Evolutionary conservation across 495 filamentous ascomycete species (phyloP), one percentile per base, ranked within the genome.

Genomic region (Haplographium delicatum): DNA sequence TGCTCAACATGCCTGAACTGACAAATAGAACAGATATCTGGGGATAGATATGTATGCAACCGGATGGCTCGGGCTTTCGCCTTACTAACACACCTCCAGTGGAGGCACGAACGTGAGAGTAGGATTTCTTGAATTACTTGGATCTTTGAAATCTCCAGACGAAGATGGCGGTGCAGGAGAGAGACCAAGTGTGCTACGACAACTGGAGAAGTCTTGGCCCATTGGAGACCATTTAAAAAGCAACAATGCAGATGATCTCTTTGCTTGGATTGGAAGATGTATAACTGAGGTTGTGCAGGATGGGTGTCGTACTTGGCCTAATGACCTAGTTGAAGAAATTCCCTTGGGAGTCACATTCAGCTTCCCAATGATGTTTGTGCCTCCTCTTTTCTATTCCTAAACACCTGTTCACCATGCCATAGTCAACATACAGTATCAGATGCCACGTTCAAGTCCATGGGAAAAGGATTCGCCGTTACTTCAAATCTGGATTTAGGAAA

Each of bases 281-380:
- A 86, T 91, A 45, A 83, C 81, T 8, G 74, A 87, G 48, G 84
- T 91, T 11, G 82, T 94, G 10, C 70, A 58, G 37, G 60, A 54
- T 35, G 54, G 51, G n/a, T 49, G 24, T 22, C 2, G 24, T 18
- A 35, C 65, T 42, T 75, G 68, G 5, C 64, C 66, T 41, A 59
- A 63, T 6, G 52, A 56, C 11, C 59, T 78, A 24, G 70, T 71
- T 5, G 69, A 76, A 26, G 79, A 80, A 58, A 59, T 91, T 40
- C 79, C 84, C 30, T 77, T 91, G 71, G 88, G 88, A 2, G 84
- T 94, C 33, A 89, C 88, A 11, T 94, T 91, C 64, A 88, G 83
- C 68, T 94, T 94, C 57, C 87, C 88, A 10, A 89, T 91, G 68
- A 78, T 82, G 80, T 82, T 59, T 59, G 73, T 66, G 18, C 49